Evolutionary conservation across 2,329 filamentous ascomycete genomes (phyloP).

Genomic region (Aureobasidium lini): DNA sequence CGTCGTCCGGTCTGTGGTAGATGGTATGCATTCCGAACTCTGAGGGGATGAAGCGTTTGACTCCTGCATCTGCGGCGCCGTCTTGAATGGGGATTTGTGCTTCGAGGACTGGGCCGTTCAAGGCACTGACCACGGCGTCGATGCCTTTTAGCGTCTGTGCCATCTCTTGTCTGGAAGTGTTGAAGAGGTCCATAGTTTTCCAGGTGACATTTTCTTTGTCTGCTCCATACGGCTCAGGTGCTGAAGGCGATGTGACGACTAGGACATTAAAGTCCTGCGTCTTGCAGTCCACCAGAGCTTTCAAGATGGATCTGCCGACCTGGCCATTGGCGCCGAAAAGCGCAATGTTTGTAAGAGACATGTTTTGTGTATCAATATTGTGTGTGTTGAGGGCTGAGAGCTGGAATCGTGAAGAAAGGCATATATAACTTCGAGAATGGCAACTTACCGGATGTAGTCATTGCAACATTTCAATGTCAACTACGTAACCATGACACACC

Average conservation of each 20-base stretch:
- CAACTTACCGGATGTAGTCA: too few species aligned
- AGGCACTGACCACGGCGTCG: constrained; percentile 21
- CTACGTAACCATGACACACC: background rate
- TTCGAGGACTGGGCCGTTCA: constrained; percentile 21
- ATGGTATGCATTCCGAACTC: constrained; percentile 18
- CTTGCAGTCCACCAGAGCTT: background rate
- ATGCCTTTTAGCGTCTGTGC: constrained; percentile 17
- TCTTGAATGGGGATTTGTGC: constrained; percentile 11
- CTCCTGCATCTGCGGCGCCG: constrained; percentile 13
- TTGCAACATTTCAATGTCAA: background rate
- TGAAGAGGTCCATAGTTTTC: constrained; percentile 18
- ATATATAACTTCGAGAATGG: too few species aligned
- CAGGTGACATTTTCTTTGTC: constrained; percentile 9
- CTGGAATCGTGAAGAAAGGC: too few species aligned
- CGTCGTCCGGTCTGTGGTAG: constrained; percentile 19
- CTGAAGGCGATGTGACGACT: constrained; percentile 14
- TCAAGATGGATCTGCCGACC: constrained; percentile 17
- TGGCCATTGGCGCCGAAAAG: constrained; percentile 19
- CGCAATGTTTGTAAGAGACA: constrained; percentile 9
- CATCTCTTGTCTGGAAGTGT: constrained; percentile 14
- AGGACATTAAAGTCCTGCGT: constrained; percentile 18
- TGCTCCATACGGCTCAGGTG: background rate
- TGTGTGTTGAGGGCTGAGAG: too few species aligned
- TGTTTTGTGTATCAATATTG: background rate
- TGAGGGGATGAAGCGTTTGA: constrained; percentile 12